Conservation (phyloP, 2,329 filamentous ascomycete species). For the Colletotrichum liaoningense region DNA sequence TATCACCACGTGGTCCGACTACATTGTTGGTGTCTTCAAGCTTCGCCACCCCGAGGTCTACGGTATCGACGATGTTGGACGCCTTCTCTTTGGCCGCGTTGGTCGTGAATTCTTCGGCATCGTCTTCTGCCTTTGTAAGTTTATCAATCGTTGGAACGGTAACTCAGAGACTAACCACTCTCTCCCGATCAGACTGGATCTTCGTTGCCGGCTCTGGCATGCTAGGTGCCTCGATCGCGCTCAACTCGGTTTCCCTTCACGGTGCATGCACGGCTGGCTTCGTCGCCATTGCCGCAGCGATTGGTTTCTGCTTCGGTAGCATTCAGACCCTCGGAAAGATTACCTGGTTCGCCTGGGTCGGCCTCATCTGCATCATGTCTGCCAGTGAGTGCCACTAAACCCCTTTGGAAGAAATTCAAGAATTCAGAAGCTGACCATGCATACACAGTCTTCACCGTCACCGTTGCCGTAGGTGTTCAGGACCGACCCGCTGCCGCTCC, state of each 20-base stretch:
- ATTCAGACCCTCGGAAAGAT: conserved; percentile 47
- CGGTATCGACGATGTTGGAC: conserved; percentile 62
- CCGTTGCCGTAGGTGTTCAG: conserved; percentile 45
- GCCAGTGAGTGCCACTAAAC: conserved; percentile 37
- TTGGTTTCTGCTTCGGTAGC: conserved; percentile 45
- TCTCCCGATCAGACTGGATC: conserved; percentile 38
- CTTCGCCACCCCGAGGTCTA: conserved; percentile 61
- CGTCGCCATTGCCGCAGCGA: conserved; percentile 47
- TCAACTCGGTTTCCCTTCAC: conserved; percentile 54
- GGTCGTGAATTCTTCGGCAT: conserved; percentile 55
- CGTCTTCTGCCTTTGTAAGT: conserved; percentile 48
- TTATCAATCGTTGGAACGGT: accelerated
- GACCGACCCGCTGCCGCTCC: conserved; percentile 42
- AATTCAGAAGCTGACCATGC: neutral
- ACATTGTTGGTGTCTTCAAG: conserved; percentile 63
- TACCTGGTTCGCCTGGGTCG: conserved; percentile 48
- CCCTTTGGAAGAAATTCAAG: neutral
- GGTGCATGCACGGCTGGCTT: conserved; percentile 54
- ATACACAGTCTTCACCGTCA: conserved; percentile 41
- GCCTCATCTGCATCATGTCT: conserved; percentile 43
- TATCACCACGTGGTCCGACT: conserved; percentile 61
- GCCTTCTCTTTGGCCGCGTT: conserved; percentile 58
- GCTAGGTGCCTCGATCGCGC: conserved; percentile 52
- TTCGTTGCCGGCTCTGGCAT: conserved; percentile 52
- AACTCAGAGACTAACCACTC: neutral